Conservation (phyloP, 805 yeast genomes). For the Candida wancherniae region DNA sequence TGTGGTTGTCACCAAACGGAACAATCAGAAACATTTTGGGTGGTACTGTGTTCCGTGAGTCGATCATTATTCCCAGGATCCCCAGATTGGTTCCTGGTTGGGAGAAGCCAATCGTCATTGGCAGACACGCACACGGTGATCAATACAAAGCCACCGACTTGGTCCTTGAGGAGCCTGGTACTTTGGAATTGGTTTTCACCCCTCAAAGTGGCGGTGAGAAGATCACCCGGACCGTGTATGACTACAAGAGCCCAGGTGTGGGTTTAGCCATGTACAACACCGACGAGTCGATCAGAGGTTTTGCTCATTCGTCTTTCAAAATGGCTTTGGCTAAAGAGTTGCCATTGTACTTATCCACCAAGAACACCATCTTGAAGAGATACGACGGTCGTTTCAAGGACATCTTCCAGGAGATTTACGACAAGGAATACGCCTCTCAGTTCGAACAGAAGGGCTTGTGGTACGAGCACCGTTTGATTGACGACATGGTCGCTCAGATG, state of each 20-base stretch:
- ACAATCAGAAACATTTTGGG: constrained; percentile 93
- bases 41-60: constrained; percentile 96
- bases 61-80: constrained; percentile 82
- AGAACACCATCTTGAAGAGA: constrained; percentile 88
- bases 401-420: constrained; percentile 80
- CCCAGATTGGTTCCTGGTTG: constrained; percentile 89
- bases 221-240: constrained; percentile 56
- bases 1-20: constrained; percentile 98
- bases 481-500: constrained; percentile 99
- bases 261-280: constrained; percentile 95
- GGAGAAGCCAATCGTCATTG: constrained; percentile 94
- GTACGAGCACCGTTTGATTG: constrained; percentile 95
- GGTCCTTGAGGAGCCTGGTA: constrained; percentile 75
- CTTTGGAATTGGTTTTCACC: constrained; percentile 69
- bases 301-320: constrained; percentile 90
- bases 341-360: constrained; percentile 84
- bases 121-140: constrained; percentile 97
- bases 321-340: constrained; percentile 74
- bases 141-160: constrained; percentile 92
- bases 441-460: constrained; percentile 83
- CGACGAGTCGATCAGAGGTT: constrained; percentile 81
- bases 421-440: constrained; percentile 55
- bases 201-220: constrained; percentile 60
- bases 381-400: constrained; percentile 97
- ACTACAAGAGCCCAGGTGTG: constrained; percentile 70